Conservation (phyloP, 495 filamentous ascomycete species). For the Neurospora sp. region DNA sequence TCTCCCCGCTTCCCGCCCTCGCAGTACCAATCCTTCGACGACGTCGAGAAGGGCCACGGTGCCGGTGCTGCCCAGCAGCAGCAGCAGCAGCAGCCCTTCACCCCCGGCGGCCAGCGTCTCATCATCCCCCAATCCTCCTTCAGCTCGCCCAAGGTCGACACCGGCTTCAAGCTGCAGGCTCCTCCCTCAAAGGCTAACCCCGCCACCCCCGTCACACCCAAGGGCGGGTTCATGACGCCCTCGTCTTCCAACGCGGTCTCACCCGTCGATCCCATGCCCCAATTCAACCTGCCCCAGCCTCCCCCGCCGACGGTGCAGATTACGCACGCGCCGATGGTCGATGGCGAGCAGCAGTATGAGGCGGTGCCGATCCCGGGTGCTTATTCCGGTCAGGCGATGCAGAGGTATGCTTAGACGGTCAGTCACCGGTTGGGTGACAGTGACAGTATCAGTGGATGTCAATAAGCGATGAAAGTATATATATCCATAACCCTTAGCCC, state of each 20-base stretch:
- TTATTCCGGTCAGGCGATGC: conserved; percentile 36
- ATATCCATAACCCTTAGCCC: not conserved
- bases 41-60: conserved; percentile 33
- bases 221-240: conserved; percentile 43
- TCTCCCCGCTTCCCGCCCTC: conserved; percentile 46
- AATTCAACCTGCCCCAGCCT: conserved; percentile 13
- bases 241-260: conserved; percentile 8
- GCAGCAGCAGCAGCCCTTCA: conserved; percentile 24
- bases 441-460: not conserved
- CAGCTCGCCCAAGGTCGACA: conserved; percentile 25
- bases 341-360: conserved; percentile 57
- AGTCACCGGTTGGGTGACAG: conserved; percentile 7
- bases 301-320: conserved; percentile 14
- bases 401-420: conserved; percentile 28
- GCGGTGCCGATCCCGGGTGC: conserved; percentile 58
- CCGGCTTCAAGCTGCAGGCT: conserved; percentile 71
- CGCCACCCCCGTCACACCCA: conserved; percentile 64
- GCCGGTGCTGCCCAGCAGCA: conserved; percentile 1
- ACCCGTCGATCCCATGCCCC: not conserved
- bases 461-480: not conserved
- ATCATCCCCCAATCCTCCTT: conserved; percentile 37
- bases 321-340: conserved; percentile 42
- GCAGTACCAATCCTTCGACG: conserved; percentile 36
- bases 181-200: conserved; percentile 68
- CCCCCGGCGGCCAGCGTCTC: conserved; percentile 28